Conservation (phyloP, 2,329 filamentous ascomycete genomes). For the Neoarthrinium moseri region DNA sequence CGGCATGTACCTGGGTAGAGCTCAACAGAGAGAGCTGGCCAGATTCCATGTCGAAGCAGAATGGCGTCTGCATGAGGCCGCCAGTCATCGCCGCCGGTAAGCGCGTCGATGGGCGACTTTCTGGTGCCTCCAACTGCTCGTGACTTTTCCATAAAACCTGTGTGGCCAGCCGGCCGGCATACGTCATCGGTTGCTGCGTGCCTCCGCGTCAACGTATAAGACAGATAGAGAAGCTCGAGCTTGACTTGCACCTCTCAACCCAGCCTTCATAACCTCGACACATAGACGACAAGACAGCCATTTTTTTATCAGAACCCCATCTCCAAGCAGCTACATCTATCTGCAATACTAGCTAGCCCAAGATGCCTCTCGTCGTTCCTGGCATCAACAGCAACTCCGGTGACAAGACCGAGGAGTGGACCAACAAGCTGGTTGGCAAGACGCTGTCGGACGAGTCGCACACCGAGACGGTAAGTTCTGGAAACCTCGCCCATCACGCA, state of each 20-base stretch:
- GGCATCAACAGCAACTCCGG: constrained; percentile 48
- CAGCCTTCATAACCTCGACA: no score
- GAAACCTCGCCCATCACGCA: no score
- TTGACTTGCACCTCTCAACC: no score
- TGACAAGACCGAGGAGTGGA: constrained; percentile 54
- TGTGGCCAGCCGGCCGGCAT: constrained; percentile 1
- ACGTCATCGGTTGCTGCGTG: constrained; percentile 7
- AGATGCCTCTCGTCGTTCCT: constrained; percentile 65
- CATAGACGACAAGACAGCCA: not conserved
- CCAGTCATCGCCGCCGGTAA: constrained; percentile 3
- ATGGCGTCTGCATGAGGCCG: not conserved
- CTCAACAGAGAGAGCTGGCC: no score
- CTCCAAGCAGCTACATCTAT: not conserved
- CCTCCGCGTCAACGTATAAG: not conserved
- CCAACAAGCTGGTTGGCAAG: constrained; percentile 63
- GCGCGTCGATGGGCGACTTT: not conserved
- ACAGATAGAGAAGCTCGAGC: not conserved
- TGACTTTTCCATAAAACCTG: constrained; percentile 6
- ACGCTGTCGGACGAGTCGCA: constrained; percentile 50
- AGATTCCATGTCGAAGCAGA: no score
- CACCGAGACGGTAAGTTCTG: constrained; percentile 50
- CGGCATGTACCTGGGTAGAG: no score
- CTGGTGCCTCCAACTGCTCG: constrained; percentile 1
- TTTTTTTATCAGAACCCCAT: not conserved
- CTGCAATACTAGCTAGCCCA: no score